Base-by-base conservation (phyloP, 2,329 filamentous ascomycete genomes). In the Diaporthe eres region DNA sequence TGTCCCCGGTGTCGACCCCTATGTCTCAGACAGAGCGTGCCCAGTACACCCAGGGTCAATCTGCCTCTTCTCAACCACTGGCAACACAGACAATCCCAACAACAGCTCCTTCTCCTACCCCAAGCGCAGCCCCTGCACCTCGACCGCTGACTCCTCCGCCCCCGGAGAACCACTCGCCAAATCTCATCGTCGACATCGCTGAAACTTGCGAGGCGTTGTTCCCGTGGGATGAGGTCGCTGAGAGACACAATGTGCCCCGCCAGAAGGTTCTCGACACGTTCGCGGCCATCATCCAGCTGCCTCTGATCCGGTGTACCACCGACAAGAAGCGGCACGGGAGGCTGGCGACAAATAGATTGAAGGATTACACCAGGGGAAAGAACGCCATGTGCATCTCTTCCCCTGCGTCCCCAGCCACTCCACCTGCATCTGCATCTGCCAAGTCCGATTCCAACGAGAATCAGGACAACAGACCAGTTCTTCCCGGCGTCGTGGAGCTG, bases 231-330 rank as follows among this genome's bases (percentile, higher is more conserved):
- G 83, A 84, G 44, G 83, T 89, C 5, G 87, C 87, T 2, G 82
- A 83, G 71, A 83, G 87, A 28, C 87, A 89, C 77, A 82, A 83
- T 19, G 81, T 85, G 17, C 77, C 85, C 0, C 82, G 86, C 12
- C 83, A 85, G 51, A 87, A 85, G 77, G 85, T 89, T 12, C 83
- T 83, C 72, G 87, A 88, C 42, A 84, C 87, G 22, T 88, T 88
- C 75, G 83, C 84, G 0, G 87, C 86, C 68, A 85, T 88, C 71
- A 85, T 89, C 17, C 85, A 88, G 76, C 82, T 89, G 6, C 87
- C 87, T 2, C 81, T 88, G 51, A 81, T 88, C 19, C 84, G 86
- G 10, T 86, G 85, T 76, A 84, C 86, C 9, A 85, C 84, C 2
- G 87, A 88, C 77, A 83, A 86, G 74, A 83, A 84, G 53, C 81